phyloP scores from a whole-genome alignment of 148 eudicot genomes.

The Rhododendron griersonianum region DNA sequence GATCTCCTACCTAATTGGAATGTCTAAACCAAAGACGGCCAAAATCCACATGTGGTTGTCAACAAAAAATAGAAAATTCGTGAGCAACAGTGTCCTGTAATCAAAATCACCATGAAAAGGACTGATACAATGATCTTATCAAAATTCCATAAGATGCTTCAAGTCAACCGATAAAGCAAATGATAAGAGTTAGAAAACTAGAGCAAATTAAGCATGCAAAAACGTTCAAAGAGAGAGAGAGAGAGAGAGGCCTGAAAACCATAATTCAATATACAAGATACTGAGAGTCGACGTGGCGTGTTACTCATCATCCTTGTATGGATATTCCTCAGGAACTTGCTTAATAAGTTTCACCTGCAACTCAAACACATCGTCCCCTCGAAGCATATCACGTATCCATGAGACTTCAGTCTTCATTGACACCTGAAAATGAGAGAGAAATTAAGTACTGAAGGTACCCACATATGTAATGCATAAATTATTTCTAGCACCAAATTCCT shows the following conservation, averaged over 20 bases:
- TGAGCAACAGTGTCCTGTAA: not conserved
- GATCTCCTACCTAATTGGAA: not conserved
- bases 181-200: not conserved
- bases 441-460: not conserved
- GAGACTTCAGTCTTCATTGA: slow-evolving; percentile 99
- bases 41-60: not conserved
- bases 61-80: not conserved
- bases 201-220: not conserved
- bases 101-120: not conserved
- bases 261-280: slow-evolving; percentile 6
- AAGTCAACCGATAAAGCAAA: not conserved
- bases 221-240: not conserved
- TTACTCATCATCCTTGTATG: slow-evolving; percentile 96
- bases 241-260: not conserved
- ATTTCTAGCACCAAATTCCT: not conserved
- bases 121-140: not conserved
- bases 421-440: slow-evolving; percentile 38
- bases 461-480: not conserved
- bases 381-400: slow-evolving; percentile 92
- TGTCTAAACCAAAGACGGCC: not conserved
- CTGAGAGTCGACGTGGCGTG: not conserved
- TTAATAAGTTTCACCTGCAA: slow-evolving; percentile 91
- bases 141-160: not conserved
- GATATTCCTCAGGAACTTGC: slow-evolving; percentile 98
- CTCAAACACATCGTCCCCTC: slow-evolving; percentile 95